phyloP scores from a whole-genome alignment of 768 basidiomycete genomes.

The Termitomyces titanicus region DNA sequence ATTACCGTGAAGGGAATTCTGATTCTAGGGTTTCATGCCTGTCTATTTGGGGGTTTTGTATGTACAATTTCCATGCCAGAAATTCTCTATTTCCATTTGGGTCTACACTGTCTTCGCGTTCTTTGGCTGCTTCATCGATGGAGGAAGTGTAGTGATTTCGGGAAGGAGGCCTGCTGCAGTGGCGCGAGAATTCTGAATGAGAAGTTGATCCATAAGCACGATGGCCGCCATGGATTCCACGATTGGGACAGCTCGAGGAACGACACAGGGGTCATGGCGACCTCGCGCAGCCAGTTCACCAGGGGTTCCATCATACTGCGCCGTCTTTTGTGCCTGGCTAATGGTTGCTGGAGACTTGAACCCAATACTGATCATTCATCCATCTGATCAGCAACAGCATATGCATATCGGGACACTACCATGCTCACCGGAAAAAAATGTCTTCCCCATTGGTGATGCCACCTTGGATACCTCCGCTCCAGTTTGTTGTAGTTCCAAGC shows the following conservation, averaged over 20 bases:
- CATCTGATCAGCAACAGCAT: neutral
- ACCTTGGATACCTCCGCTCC: constrained; percentile 97
- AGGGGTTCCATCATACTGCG: constrained; percentile 87
- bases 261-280: constrained; percentile 96
- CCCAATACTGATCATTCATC: constrained; percentile 56
- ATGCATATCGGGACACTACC: neutral
- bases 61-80: neutral
- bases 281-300: constrained; percentile 90
- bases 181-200: constrained; percentile 84
- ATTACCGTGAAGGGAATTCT: neutral
- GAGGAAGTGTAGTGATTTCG: constrained; percentile 82
- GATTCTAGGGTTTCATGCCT: neutral
- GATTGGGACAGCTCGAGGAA: constrained; percentile 95
- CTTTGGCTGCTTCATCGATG: constrained; percentile 80
- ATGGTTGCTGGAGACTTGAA: constrained; percentile 99
- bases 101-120: constrained; percentile 2
- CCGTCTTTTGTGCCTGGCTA: constrained; percentile 85
- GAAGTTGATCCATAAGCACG: constrained; percentile 90
- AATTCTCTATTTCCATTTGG: neutral
- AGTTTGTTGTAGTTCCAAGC: constrained; percentile 86
- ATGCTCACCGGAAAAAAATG: constrained; percentile 87
- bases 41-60: neutral
- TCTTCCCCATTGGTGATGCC: constrained; percentile 97
- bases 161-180: constrained; percentile 77
- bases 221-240: constrained; percentile 97